Conservation (phyloP, 257 asterid genomes). For the Salvia splendens region DNA sequence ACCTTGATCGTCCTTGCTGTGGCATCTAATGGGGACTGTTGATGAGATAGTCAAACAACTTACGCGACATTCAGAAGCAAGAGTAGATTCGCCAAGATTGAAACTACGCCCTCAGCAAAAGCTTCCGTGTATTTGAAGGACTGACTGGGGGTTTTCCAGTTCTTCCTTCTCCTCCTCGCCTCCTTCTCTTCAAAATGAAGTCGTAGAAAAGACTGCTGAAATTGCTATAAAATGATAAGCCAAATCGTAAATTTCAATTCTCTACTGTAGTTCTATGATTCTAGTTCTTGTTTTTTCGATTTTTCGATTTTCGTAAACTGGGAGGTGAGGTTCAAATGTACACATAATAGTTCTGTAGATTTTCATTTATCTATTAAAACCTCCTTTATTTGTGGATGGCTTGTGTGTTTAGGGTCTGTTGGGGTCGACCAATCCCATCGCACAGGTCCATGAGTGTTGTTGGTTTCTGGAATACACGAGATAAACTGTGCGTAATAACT, state of each 20-base stretch:
- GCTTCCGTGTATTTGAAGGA: background rate
- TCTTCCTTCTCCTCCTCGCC: background rate
- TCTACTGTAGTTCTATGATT: background rate
- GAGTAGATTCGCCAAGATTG: constrained; percentile 1
- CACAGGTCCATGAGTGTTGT: too few relatives aligned
- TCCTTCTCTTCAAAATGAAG: background rate
- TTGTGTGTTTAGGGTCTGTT: too few relatives aligned
- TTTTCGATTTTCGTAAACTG: background rate
- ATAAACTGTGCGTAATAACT: too few relatives aligned
- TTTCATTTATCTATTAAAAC: background rate
- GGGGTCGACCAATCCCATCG: too few relatives aligned
- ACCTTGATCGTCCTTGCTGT: constrained; percentile 32
- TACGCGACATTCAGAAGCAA: background rate
- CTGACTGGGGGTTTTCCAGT: background rate
- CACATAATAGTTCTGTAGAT: background rate
- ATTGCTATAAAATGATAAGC: background rate
- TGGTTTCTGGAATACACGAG: too few relatives aligned
- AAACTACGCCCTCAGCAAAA: background rate
- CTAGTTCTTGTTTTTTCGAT: background rate
- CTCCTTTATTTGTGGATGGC: too few relatives aligned
- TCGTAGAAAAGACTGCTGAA: background rate
- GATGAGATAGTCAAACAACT: background rate
- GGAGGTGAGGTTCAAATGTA: background rate
- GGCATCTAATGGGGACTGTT: constrained; percentile 7
- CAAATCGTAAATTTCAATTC: background rate